These are phyloP conservation scores for Cutaneotrichosporon sp. DNA, from an alignment of 1,284 basidiomycete genomes.

Conservation along the genomic window DNA sequence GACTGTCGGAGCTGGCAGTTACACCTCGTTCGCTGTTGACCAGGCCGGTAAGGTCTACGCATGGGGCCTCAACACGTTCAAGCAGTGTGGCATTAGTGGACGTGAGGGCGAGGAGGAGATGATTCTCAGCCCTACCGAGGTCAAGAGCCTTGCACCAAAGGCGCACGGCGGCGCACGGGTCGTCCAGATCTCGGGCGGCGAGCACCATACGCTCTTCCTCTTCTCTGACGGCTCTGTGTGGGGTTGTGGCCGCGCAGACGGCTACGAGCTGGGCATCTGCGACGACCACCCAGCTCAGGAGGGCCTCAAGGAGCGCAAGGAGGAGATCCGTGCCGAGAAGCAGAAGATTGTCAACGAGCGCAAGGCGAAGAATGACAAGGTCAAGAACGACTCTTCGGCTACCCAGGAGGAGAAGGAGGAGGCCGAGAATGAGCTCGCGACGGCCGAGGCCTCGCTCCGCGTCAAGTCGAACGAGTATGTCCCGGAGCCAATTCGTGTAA, in stretches of 20 bases:
- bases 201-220: slow-evolving; percentile 84
- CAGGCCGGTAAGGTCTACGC: slow-evolving; percentile 77
- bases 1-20: slow-evolving; percentile 73
- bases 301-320: slow-evolving; percentile 49
- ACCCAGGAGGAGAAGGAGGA: slow-evolving; percentile 36
- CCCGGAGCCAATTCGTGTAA: slow-evolving; percentile 53
- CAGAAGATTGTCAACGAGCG: slow-evolving; percentile 35
- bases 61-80: slow-evolving; percentile 84
- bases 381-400: slow-evolving; percentile 28
- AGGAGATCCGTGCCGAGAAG: slow-evolving; percentile 46
- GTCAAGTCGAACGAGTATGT: slow-evolving; percentile 62
- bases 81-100: slow-evolving; percentile 60
- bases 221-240: slow-evolving; percentile 79
- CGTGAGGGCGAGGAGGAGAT: slow-evolving; percentile 54
- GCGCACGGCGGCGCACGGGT: slow-evolving; percentile 68
- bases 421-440: slow-evolving; percentile 34
- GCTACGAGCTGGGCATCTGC: slow-evolving; percentile 71
- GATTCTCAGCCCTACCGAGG: slow-evolving; percentile 67
- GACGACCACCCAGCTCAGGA: slow-evolving; percentile 62
- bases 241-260: slow-evolving; percentile 74
- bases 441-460: slow-evolving; percentile 54
- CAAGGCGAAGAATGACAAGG: slow-evolving; percentile 32
- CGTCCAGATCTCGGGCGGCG: slow-evolving; percentile 61
- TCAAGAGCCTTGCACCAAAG: slow-evolving; percentile 66
- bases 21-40: slow-evolving; percentile 87